Conservation (phyloP, 192 early-diverging fungal species). For the Dissophora ornata region DNA sequence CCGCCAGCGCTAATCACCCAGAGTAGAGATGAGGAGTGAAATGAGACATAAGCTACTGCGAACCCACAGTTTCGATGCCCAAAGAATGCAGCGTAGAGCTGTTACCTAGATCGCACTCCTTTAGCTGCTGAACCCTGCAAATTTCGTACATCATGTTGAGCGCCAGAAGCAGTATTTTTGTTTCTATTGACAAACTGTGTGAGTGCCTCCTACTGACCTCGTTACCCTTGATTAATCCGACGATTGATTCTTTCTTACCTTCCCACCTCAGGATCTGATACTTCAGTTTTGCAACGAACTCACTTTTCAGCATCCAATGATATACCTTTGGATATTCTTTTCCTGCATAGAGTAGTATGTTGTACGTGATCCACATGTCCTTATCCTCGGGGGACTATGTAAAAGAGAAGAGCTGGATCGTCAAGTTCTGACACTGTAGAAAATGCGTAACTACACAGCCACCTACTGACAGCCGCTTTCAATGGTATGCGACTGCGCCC, state of each 20-base stretch:
- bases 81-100: too few species aligned
- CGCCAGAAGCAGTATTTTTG: constrained; percentile 56
- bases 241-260: constrained; percentile 31
- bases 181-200: constrained; percentile 11
- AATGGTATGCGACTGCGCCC: too few species aligned
- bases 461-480: too few species aligned
- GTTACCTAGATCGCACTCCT: constrained; percentile 63
- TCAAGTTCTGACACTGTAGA: too few species aligned
- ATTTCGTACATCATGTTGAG: constrained; percentile 72
- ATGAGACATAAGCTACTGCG: too few species aligned
- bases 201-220: too few species aligned
- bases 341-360: constrained; percentile 61
- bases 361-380: constrained; percentile 61
- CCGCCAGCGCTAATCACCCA: constrained; percentile 57
- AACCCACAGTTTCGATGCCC: too few species aligned
- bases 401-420: too few species aligned
- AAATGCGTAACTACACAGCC: too few species aligned
- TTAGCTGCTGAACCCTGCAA: constrained; percentile 64
- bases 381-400: constrained; percentile 21
- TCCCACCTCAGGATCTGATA: constrained; percentile 51
- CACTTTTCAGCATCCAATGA: constrained; percentile 53
- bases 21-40: too few species aligned
- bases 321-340: constrained; percentile 60
- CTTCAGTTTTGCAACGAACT: constrained; percentile 62
- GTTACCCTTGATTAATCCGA: too few species aligned